A percentile compares a stretch with the other conserved stretches of the same genome.
Conservation (phyloP, 2,329 filamentous ascomycete species). For the Ophiostoma sp. region DNA sequence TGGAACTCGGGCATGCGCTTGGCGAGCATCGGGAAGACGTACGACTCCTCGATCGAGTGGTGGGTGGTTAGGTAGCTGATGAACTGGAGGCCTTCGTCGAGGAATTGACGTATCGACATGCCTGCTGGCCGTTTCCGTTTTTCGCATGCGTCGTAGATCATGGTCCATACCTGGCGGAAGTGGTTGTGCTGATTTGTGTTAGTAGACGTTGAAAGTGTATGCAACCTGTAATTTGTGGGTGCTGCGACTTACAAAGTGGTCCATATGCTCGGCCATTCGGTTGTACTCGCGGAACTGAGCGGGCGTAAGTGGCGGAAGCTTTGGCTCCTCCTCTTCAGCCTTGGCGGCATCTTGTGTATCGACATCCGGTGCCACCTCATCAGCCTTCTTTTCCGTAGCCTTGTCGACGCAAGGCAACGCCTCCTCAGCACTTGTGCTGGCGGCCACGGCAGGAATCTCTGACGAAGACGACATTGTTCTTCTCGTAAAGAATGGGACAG, state of each 20-base stretch:
- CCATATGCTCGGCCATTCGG: slow-evolving; percentile 72
- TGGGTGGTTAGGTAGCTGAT: slow-evolving; percentile 69
- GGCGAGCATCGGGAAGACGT: slow-evolving; percentile 78
- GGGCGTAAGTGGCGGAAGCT: slow-evolving; percentile 62
- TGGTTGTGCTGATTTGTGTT: slow-evolving; percentile 62
- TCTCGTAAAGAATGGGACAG: neutral
- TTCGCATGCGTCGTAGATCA: slow-evolving; percentile 66
- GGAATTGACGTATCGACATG: slow-evolving; percentile 68
- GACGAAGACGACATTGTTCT: neutral
- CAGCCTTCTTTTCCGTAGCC: neutral
- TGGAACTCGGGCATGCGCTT: slow-evolving; percentile 77
- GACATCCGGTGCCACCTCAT: neutral
- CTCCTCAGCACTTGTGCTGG: neutral
- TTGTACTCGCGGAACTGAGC: slow-evolving; percentile 71
- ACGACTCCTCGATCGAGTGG: slow-evolving; percentile 78
- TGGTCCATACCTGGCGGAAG: slow-evolving; percentile 73
- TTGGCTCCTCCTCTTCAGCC: slow-evolving; percentile 21
- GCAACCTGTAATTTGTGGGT: neutral
- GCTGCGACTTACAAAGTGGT: slow-evolving; percentile 62
- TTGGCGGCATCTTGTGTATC: neutral
- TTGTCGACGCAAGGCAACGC: neutral
- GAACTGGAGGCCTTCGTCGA: slow-evolving; percentile 69
- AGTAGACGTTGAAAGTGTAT: neutral
- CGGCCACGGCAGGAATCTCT: neutral
- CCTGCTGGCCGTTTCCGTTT: slow-evolving; percentile 58